Percentiles rank a stretch among this genome's conserved stretches.
Conservation (phyloP, 192 early-diverging fungal species). For the Spizellomyces sp. region DNA sequence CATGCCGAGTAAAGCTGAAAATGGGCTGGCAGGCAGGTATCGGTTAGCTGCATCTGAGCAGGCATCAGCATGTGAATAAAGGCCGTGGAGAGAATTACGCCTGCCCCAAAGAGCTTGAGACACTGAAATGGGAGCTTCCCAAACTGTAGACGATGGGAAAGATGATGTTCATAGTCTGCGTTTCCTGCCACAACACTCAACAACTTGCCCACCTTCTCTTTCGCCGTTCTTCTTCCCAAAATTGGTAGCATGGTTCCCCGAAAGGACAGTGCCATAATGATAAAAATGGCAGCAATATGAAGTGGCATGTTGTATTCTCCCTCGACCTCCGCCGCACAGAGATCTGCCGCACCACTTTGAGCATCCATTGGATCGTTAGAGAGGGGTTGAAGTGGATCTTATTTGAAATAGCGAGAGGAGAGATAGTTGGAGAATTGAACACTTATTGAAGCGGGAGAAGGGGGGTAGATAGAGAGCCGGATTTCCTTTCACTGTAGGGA, state of each 20-base stretch:
- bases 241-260: constrained; percentile 29
- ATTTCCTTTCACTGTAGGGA: background rate
- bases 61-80: constrained; percentile 48
- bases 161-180: too few species aligned
- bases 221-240: background rate
- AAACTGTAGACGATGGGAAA: too few species aligned
- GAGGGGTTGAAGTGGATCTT: too few species aligned
- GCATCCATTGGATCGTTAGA: too few species aligned
- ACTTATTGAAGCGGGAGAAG: too few species aligned
- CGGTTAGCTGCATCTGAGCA: constrained; percentile 30
- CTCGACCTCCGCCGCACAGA: background rate
- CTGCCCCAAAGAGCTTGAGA: constrained; percentile 56
- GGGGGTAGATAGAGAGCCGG: too few species aligned
- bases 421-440: too few species aligned
- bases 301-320: constrained; percentile 24
- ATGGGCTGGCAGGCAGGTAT: constrained; percentile 30
- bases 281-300: constrained; percentile 35
- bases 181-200: too few species aligned
- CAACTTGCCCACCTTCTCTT: background rate
- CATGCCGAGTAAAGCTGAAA: constrained; percentile 34
- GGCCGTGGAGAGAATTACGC: constrained; percentile 50
- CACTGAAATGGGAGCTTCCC: constrained; percentile 14
- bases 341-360: too few species aligned
- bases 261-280: constrained; percentile 38
- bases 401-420: too few species aligned